phyloP scores from a whole-genome alignment of 1,284 basidiomycete species.

The Cryptococcus sp. region DNA sequence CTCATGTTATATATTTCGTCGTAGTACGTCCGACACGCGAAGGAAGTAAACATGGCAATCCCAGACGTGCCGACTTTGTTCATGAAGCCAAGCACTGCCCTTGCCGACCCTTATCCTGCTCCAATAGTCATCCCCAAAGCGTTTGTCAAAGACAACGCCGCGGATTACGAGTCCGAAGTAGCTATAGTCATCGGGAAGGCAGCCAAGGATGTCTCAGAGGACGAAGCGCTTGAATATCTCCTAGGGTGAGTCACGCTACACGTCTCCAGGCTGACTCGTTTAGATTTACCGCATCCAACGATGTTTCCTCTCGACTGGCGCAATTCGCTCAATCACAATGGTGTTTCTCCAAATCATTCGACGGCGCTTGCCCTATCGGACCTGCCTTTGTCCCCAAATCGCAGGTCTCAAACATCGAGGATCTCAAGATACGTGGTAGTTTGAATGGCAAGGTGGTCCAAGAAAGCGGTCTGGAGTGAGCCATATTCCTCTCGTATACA shows the following conservation, averaged over 20 bases:
- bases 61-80: conserved; percentile 47
- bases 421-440: conserved; percentile 42
- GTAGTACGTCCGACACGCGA: conserved; percentile 53
- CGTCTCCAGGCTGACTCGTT: conserved; percentile 33
- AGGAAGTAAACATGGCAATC: conserved; percentile 42
- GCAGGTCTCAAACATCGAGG: conserved; percentile 26
- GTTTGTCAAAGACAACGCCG: conserved; percentile 66
- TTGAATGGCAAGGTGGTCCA: conserved; percentile 51
- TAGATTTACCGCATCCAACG: conserved; percentile 53
- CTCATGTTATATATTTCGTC: not conserved
- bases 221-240: conserved; percentile 77
- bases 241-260: conserved; percentile 60
- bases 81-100: conserved; percentile 42
- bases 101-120: conserved; percentile 43
- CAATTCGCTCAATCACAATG: conserved; percentile 36
- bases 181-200: conserved; percentile 80
- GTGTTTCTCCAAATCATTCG: conserved; percentile 46
- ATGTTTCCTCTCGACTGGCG: conserved; percentile 46
- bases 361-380: conserved; percentile 55
- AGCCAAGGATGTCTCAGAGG: conserved; percentile 74
- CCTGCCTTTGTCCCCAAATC: conserved; percentile 47
- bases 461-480: conserved; percentile 47
- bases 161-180: conserved; percentile 88
- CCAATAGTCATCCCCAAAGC: conserved; percentile 41
- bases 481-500: conserved; percentile 3